Base-by-base conservation (phyloP, 148 eudicot species). In the Camellia japonica region DNA sequence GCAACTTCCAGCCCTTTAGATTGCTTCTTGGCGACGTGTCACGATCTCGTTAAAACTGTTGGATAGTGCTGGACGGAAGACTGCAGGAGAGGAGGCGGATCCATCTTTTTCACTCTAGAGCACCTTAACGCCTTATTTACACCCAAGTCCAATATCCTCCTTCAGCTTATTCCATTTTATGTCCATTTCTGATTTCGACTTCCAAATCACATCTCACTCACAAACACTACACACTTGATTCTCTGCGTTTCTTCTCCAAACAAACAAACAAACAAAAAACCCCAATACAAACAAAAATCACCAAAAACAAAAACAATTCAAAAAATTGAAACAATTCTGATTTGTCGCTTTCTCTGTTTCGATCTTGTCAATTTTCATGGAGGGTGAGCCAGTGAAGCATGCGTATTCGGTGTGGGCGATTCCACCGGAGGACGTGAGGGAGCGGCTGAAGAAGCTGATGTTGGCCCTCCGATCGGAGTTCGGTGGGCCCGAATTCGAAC, bases 321-420 rank as follows among this genome's bases (percentile, higher is more conserved):
- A 64, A 64, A 23, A 20, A 18, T 62, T 19, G 6, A 5, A 66
- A 38, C 43, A 23, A 30, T 30, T 30, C 38, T 30, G 65, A 38
- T 54, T 73, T 30, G 18, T 42, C 49, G 23, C 46, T 51, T 6
- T 51, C 47, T 43, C 68, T 49, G 41, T 68, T 19, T 16, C 76
- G 63, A 52, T 42, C 71, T 67, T 42, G 11, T 81, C 68, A 74
- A 77, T 80, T 30, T 60, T 75, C 72, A 84, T 84, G 87, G 87
- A 52, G 16, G 43, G 18, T 63, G 62, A 73, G 61, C 74, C 70
- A 67, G 63, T 82, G 73, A 87, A 85, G 70, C 63, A 77, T 55
- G 82, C 75, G 59, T 95, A 91, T 77, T 95, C 97, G 18, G 98
- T 95, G 75, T 95, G 94, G 94, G 98, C 83, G 8, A 81, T 95